Percentiles rank a stretch among this genome's conserved stretches.
These are phyloP conservation scores for Lipomyces yarrowii DNA, from an alignment of 1,139 yeast genomes.

Conservation along the genomic window DNA sequence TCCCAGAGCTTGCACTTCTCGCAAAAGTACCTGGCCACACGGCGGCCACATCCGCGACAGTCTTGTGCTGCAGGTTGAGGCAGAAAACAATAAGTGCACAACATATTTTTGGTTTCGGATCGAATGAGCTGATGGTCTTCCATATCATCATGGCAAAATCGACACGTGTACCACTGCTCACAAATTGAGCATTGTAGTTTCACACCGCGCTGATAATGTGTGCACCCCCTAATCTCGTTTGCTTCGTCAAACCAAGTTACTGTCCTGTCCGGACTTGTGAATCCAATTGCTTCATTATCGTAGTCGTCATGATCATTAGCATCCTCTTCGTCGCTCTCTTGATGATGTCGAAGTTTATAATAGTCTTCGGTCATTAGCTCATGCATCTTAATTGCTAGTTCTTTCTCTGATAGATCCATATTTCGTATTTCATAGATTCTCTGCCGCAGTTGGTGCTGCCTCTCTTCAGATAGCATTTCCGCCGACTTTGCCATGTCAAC, in stretches of 20 bases:
- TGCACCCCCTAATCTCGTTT: slow-evolving; percentile 65
- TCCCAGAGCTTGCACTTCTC: slow-evolving; percentile 78
- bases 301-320: slow-evolving; percentile 30
- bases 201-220: slow-evolving; percentile 81
- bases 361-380: slow-evolving; percentile 76
- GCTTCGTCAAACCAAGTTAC: slow-evolving; percentile 52
- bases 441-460: slow-evolving; percentile 46
- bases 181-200: slow-evolving; percentile 82
- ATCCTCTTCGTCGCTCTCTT: slow-evolving; percentile 29
- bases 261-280: slow-evolving; percentile 16
- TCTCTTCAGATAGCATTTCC: slow-evolving; percentile 15
- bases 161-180: slow-evolving; percentile 73
- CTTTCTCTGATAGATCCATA: slow-evolving; percentile 55
- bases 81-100: slow-evolving; percentile 78
- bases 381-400: slow-evolving; percentile 60
- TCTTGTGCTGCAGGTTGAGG: slow-evolving; percentile 74
- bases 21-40: slow-evolving; percentile 78
- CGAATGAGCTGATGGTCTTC: slow-evolving; percentile 66
- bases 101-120: slow-evolving; percentile 62
- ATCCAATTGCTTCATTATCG: slow-evolving; percentile 28
- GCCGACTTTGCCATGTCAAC: slow-evolving; percentile 13
- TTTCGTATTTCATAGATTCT: slow-evolving; percentile 61
- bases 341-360: slow-evolving; percentile 46
- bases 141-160: slow-evolving; percentile 79
- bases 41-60: slow-evolving; percentile 67